These are phyloP conservation scores for Tolypocladium paradoxum DNA, from an alignment of 2,329 filamentous ascomycete genomes.

Conservation along the genomic window DNA sequence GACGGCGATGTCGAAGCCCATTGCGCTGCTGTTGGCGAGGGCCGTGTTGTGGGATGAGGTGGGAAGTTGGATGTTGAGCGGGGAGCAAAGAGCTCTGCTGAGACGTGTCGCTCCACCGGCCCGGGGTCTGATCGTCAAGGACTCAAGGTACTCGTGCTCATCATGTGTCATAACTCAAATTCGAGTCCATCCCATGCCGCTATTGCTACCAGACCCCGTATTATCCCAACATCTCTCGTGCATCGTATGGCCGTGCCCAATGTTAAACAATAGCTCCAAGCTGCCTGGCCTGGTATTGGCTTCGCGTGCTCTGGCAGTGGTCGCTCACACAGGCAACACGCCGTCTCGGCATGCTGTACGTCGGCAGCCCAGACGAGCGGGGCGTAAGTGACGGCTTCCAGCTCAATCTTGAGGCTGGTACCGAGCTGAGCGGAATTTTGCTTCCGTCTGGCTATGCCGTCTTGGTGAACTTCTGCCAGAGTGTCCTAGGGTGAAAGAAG, in stretches of 20 bases:
- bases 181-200: too few relatives aligned
- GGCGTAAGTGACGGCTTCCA: conserved; percentile 22
- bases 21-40: conserved; percentile 3
- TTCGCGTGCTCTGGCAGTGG: background rate
- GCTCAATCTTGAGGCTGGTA: conserved; percentile 25
- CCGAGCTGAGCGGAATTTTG: conserved; percentile 12
- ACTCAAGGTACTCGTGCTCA: background rate
- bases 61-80: background rate
- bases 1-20: conserved; percentile 15
- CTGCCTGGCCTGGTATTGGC: too few relatives aligned
- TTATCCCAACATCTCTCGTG: too few relatives aligned
- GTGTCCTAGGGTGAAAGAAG: background rate
- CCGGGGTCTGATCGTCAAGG: background rate
- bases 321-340: background rate
- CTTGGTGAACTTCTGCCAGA: background rate
- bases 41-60: background rate
- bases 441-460: conserved; percentile 21
- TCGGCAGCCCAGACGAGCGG: conserved; percentile 16
- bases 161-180: too few relatives aligned
- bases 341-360: conserved; percentile 7
- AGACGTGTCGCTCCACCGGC: background rate
- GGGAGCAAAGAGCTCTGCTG: background rate
- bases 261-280: too few relatives aligned
- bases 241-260: too few relatives aligned
- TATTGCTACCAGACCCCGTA: too few relatives aligned